Base-by-base conservation (phyloP, 2,329 filamentous ascomycete species). In the Fusarium goolgardi region DNA sequence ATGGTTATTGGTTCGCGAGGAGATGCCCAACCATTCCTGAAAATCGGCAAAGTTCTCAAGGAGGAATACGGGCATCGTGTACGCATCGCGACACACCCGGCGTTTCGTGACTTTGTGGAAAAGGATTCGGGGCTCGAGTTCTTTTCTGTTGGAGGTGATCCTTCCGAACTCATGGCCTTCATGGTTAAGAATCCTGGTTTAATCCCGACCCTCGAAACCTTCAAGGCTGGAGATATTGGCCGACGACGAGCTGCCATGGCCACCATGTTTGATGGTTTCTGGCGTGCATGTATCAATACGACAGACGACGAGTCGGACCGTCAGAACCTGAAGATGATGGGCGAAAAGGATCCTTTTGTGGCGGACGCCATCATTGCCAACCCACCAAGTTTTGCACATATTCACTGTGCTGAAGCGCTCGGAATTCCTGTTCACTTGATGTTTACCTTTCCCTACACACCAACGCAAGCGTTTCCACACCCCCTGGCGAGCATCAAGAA, bases 321-420 rank as follows among this genome's bases (percentile, higher is more conserved):
- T 2, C 79, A 81, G 15, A 91, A 90, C 69, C 72, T 86, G 31
- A 89, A 87, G 74, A 87, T 91, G 85, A 88, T 91, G 85, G 87
- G 85, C 1, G 77, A 83, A 9, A 88, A 84, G 66, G 75, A 82
- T 18, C 85, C 87, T 0, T 91, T 92, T 71, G 81, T 92, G 18
- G 90, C 90, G 0, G 89, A 96, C 74, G 90, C 88, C n/a, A 95
- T 96, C 71, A 95, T 96, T 62, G 91, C 92, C 0, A 96, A 96
- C 67, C 92, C 92, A 0, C 91, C 91, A 0, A 90, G 86, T 65
- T 93, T 94, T 76, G 91, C 90, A 0, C 91, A 94, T 73, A 83
- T 94, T 1, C 91, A 94, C 78, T 93, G 91, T 66, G 92, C 92
- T 1, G 91, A 96, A 77, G 88, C 90, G 27, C 77, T 96, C 25